phyloP scores from a whole-genome alignment of 257 asterid species.

The Capsicum pubescens region DNA sequence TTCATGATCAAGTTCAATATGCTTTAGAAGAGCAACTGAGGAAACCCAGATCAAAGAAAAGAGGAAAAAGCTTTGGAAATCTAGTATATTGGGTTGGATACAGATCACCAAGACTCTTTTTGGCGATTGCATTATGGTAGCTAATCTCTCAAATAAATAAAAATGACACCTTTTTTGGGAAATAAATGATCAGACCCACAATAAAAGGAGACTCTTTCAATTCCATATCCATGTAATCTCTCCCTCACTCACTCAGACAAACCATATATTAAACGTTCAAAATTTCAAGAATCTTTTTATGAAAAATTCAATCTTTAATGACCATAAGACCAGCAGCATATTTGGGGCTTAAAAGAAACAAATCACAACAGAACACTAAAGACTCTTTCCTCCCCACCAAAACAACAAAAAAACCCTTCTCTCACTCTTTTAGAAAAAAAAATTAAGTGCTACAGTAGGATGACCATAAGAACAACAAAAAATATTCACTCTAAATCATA shows the following conservation, averaged over 20 bases:
- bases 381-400: slow-evolving; percentile 27
- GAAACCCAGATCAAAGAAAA: slow-evolving; percentile 21
- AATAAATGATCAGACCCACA: slow-evolving; percentile 34
- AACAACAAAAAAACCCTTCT: not conserved
- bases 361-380: slow-evolving; percentile 30
- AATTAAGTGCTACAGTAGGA: slow-evolving; percentile 15
- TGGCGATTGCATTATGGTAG: not conserved
- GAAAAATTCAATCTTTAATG: slow-evolving; percentile 19
- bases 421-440: not conserved
- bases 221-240: slow-evolving; percentile 33
- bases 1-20: slow-evolving; percentile 3
- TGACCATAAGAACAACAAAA: not conserved
- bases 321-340: slow-evolving; percentile 29
- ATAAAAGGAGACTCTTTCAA: slow-evolving; percentile 31
- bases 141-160: slow-evolving; percentile 29
- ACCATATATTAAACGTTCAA: not conserved
- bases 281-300: slow-evolving; percentile 23
- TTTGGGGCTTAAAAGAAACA: not conserved
- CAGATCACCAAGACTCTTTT: not conserved
- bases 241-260: not conserved
- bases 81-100: not conserved
- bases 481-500: not conserved
- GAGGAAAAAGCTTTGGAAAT: not conserved
- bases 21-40: not conserved
- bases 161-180: slow-evolving; percentile 21